These are phyloP conservation scores for Gonapodya prolifera DNA, from an alignment of 192 early-diverging fungal species.

Conservation along the genomic window DNA sequence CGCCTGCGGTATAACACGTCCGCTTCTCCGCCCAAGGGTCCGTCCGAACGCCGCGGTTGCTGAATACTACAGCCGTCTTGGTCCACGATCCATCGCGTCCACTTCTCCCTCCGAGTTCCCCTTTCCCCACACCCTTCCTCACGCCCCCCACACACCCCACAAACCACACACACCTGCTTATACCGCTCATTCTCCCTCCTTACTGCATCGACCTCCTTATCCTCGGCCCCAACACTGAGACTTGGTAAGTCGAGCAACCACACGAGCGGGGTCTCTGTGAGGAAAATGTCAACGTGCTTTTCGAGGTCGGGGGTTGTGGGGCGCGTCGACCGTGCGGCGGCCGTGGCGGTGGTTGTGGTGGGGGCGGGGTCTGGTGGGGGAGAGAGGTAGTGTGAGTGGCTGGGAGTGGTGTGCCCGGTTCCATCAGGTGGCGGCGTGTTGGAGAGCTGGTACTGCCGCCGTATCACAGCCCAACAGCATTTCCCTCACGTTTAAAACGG, in stretches of 20 bases:
- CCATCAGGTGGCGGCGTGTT: no score
- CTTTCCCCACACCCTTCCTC: background rate
- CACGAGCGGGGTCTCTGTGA: conserved; percentile 36
- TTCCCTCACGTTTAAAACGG: no score
- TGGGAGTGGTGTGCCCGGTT: no score
- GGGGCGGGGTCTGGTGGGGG: background rate
- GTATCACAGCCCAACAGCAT: no score
- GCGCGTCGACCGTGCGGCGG: background rate
- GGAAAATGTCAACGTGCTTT: conserved; percentile 20
- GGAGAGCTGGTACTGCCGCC: no score
- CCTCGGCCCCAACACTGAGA: conserved; percentile 27
- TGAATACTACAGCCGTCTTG: background rate
- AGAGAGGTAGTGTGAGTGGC: no score
- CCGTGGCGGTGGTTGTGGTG: background rate
- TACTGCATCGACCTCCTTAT: conserved; percentile 20
- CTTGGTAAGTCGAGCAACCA: conserved; percentile 27
- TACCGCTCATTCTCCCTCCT: conserved; percentile 34
- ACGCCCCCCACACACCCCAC: background rate
- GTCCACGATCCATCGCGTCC: background rate
- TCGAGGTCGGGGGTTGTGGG: background rate
- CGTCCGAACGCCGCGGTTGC: background rate
- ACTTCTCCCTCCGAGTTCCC: background rate
- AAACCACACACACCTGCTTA: conserved; percentile 19
- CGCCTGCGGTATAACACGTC: no score
- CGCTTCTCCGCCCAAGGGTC: no score